Evolutionary conservation across 345 rosid species (phyloP).

Genomic region (Citrus mangshanensis): DNA sequence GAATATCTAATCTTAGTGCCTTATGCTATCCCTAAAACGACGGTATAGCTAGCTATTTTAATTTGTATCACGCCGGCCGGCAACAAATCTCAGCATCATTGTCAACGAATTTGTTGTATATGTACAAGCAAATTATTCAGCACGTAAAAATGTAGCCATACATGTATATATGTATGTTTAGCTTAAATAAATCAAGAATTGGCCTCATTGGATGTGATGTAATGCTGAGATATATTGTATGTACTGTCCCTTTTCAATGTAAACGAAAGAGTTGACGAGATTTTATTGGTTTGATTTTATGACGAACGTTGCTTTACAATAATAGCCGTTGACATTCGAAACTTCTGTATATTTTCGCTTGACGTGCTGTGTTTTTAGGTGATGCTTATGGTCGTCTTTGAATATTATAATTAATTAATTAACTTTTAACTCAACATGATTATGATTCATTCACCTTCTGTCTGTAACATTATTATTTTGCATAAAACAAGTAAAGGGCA

Average conservation of each 20-base stretch:
- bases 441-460: not conserved
- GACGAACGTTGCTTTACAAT: not conserved
- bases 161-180: not conserved
- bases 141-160: not conserved
- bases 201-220: not conserved
- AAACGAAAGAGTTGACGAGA: not conserved
- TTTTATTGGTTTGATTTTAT: not conserved
- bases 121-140: not conserved
- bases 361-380: not conserved
- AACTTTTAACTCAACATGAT: not conserved
- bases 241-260: no score
- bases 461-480: not conserved
- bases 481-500: not conserved
- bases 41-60: no score
- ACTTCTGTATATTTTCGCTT: not conserved
- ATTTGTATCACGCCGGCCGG: not conserved
- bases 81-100: not conserved
- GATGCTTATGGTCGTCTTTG: not conserved
- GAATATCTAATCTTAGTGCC: not conserved
- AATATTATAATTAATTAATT: not conserved
- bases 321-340: conserved; percentile 20
- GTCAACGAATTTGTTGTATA: not conserved
- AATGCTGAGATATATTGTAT: not conserved
- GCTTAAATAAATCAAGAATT: not conserved
- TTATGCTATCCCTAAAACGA: not conserved